Conservation (phyloP, 345 rosid species). For the Passiflora organensis region DNA sequence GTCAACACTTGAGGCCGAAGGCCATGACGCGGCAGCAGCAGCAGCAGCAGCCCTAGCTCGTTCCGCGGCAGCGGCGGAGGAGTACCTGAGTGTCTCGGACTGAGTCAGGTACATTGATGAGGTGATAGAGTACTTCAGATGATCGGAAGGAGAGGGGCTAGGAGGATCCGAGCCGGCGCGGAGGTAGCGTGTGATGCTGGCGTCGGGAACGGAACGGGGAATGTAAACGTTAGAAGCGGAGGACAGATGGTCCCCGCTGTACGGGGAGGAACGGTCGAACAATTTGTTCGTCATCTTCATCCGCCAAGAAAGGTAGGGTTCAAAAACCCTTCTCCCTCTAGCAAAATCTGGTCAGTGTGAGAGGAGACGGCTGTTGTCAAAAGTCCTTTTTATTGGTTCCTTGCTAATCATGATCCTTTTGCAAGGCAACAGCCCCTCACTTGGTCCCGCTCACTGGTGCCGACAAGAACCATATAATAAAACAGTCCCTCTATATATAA, state of each 20-base stretch:
- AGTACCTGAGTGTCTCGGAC: constrained; percentile 12
- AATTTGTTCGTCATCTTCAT: constrained; percentile 5
- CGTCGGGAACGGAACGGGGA: background rate
- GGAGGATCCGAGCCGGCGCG: background rate
- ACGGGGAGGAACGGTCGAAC: constrained; percentile 1
- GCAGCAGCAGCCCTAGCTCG: constrained; percentile 9
- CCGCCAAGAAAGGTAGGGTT: too few relatives aligned
- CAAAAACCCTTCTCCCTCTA: too few relatives aligned
- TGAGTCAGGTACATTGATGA: constrained; percentile 16
- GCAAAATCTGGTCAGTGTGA: too few relatives aligned
- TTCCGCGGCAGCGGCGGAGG: constrained; percentile 1
- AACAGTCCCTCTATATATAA: too few relatives aligned
- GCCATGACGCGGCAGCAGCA: background rate
- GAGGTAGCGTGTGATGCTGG: background rate
- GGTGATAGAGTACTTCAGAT: constrained; percentile 8
- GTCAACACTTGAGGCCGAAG: constrained; percentile 38
- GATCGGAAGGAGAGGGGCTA: constrained; percentile 12
- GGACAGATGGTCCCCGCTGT: background rate
- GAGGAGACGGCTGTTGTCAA: too few relatives aligned
- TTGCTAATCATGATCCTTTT: too few relatives aligned
- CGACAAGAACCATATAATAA: too few relatives aligned
- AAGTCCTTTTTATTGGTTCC: too few relatives aligned
- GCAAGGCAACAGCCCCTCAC: too few relatives aligned
- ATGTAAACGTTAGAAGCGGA: background rate
- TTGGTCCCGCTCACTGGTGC: too few relatives aligned